A percentile compares a stretch with the other conserved stretches of the same genome.
Conservation (phyloP, 495 filamentous ascomycete genomes). For the Daldinia grandis region DNA sequence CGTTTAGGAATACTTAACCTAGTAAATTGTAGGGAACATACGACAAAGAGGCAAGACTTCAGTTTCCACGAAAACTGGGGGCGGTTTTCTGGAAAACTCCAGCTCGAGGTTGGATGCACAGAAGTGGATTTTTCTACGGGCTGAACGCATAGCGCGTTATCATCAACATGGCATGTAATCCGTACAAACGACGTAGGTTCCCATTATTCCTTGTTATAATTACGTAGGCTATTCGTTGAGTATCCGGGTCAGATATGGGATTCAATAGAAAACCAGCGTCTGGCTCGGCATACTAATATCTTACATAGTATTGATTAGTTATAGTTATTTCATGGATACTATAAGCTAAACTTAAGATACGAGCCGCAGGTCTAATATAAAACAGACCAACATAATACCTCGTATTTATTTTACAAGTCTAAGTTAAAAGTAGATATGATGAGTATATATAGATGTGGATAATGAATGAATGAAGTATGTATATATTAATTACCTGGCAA, state of each 20-base stretch:
- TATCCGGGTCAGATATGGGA: neutral
- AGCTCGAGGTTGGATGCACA: slow-evolving; percentile 33
- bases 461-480: neutral
- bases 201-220: slow-evolving; percentile 18
- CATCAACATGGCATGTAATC: slow-evolving; percentile 32
- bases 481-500: neutral
- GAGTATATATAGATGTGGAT: neutral
- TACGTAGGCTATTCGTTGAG: slow-evolving; percentile 11
- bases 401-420: neutral
- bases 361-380: neutral
- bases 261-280: neutral
- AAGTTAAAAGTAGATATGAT: neutral
- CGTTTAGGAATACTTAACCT: neutral
- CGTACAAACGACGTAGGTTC: slow-evolving; percentile 4
- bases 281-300: neutral
- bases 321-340: neutral
- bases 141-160: slow-evolving; percentile 28
- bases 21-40: neutral
- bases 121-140: slow-evolving; percentile 25
- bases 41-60: neutral
- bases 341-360: neutral
- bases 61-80: slow-evolving; percentile 7
- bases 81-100: slow-evolving; percentile 41
- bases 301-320: neutral
- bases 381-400: neutral